Conservation (phyloP, 495 filamentous ascomycete species). For the Lasiosphaeria hispida region DNA sequence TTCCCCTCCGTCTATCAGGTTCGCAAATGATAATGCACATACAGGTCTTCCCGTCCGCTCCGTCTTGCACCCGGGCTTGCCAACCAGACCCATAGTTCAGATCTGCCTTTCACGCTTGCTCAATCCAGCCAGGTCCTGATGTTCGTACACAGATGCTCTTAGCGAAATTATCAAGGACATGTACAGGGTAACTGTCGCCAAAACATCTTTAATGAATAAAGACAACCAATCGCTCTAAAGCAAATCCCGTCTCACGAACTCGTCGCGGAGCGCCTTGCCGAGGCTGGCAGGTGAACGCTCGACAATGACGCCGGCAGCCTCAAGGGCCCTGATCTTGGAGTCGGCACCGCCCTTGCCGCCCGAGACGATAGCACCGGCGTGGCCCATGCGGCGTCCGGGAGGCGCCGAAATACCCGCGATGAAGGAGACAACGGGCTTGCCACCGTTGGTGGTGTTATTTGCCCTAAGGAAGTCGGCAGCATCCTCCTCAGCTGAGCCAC, state of each 20-base stretch:
- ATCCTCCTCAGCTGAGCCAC: slow-evolving; percentile 95
- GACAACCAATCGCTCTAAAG: slow-evolving; percentile 54
- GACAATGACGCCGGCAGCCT: slow-evolving; percentile 90
- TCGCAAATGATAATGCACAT: slow-evolving; percentile 21
- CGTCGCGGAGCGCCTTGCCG: slow-evolving; percentile 86
- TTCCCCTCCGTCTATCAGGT: slow-evolving; percentile 32
- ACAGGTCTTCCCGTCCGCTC: neutral
- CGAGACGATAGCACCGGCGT: slow-evolving; percentile 95
- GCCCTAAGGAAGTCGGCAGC: slow-evolving; percentile 89
- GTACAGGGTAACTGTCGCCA: slow-evolving; percentile 15
- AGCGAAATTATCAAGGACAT: slow-evolving; percentile 19
- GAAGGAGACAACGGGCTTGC: slow-evolving; percentile 94
- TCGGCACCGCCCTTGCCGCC: slow-evolving; percentile 97
- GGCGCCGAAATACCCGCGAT: slow-evolving; percentile 98
- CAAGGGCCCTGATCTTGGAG: slow-evolving; percentile 93
- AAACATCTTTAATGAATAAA: no score
- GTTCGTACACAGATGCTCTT: slow-evolving; percentile 8
- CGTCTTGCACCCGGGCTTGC: neutral
- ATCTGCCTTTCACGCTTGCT: neutral
- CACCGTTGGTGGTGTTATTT: slow-evolving; percentile 77
- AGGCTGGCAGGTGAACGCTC: slow-evolving; percentile 90
- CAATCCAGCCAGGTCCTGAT: neutral
- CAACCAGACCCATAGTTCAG: neutral
- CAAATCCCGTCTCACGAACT: slow-evolving; percentile 95
- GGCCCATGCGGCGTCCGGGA: slow-evolving; percentile 94